A percentile compares a stretch with the other conserved stretches of the same genome.
These are phyloP conservation scores for Serendipita sp. DNA, from an alignment of 768 basidiomycete genomes.

Conservation along the genomic window DNA sequence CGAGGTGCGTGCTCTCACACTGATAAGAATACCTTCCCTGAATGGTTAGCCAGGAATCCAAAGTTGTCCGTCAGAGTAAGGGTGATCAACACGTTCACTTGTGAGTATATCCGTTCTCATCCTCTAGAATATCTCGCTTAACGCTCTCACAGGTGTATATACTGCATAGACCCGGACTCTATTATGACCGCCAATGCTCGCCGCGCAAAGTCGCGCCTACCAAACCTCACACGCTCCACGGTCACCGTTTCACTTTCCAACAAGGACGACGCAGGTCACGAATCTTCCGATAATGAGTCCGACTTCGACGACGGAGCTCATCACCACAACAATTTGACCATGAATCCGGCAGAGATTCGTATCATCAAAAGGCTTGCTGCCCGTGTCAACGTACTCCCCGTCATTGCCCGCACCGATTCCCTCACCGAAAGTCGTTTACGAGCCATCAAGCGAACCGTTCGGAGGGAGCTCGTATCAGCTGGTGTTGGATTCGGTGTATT, in stretches of 20 bases:
- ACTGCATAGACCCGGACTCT: slow-evolving; percentile 66
- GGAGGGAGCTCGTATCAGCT: slow-evolving; percentile 45
- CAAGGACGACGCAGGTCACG: not conserved
- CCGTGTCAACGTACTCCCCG: slow-evolving; percentile 66
- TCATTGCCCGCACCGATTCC: slow-evolving; percentile 67
- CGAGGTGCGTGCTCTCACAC: slow-evolving; percentile 37
- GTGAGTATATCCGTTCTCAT: slow-evolving; percentile 28
- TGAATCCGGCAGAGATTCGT: slow-evolving; percentile 64
- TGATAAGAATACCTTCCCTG: slow-evolving; percentile 6
- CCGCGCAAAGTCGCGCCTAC: slow-evolving; percentile 29
- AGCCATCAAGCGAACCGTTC: slow-evolving; percentile 58
- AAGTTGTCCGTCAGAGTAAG: slow-evolving; percentile 72
- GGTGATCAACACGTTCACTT: slow-evolving; percentile 83
- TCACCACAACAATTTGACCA: slow-evolving; percentile 27
- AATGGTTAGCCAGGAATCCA: slow-evolving; percentile 47
- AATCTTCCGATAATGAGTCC: not conserved
- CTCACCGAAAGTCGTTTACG: slow-evolving; percentile 62
- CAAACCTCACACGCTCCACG: slow-evolving; percentile 44
- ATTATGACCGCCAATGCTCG: slow-evolving; percentile 42
- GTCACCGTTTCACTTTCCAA: slow-evolving; percentile 15
- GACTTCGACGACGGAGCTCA: not conserved
- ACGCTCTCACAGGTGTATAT: slow-evolving; percentile 47
- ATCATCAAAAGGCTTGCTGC: slow-evolving; percentile 61
- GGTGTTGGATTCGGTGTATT: slow-evolving; percentile 69
- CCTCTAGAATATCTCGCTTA: not conserved